A percentile compares a stretch with the other conserved stretches of the same genome.
These are phyloP conservation scores for Bombardia bombarda DNA, from an alignment of 495 filamentous ascomycete genomes.

Conservation along the genomic window DNA sequence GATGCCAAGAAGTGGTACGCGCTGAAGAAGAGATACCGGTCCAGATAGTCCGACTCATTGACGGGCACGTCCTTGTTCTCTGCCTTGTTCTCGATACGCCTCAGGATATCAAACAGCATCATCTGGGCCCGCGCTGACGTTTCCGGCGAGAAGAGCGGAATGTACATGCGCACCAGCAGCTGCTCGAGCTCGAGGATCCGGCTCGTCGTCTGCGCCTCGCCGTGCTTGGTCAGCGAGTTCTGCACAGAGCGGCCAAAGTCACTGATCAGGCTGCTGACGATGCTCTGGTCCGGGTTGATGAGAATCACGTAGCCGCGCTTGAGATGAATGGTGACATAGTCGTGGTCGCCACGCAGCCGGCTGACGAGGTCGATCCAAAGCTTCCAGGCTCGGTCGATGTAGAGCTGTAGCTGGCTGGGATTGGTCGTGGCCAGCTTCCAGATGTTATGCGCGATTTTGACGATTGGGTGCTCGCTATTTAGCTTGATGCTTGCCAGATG, in stretches of 20 bases:
- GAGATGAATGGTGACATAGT: slow-evolving; percentile 25
- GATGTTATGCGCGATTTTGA: slow-evolving; percentile 6
- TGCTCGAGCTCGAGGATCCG: slow-evolving; percentile 17
- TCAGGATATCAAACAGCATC: slow-evolving; percentile 7
- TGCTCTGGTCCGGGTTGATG: slow-evolving; percentile 6
- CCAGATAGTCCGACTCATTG: slow-evolving; percentile 10
- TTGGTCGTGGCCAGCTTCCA: neutral
- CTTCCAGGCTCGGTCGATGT: slow-evolving; percentile 15
- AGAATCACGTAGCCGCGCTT: slow-evolving; percentile 24
- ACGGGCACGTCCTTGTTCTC: neutral
- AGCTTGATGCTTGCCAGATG: slow-evolving; percentile 13
- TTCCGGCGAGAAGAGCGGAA: slow-evolving; percentile 18
- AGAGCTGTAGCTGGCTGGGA: slow-evolving; percentile 1
- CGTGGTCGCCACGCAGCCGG: slow-evolving; percentile 7
- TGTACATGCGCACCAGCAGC: slow-evolving; percentile 19
- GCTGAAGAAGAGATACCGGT: slow-evolving; percentile 22
- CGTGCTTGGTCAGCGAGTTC: neutral
- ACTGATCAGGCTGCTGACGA: slow-evolving; percentile 6
- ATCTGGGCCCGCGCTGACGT: slow-evolving; percentile 5
- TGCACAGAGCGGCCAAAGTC: slow-evolving; percentile 8
- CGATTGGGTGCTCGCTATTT: slow-evolving; percentile 12
- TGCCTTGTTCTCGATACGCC: slow-evolving; percentile 4
- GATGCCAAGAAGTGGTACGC: slow-evolving; percentile 19
- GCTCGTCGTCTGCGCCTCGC: slow-evolving; percentile 13
- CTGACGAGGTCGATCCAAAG: slow-evolving; percentile 17